Conservation (phyloP, 2,329 filamentous ascomycete genomes). For the Bretziella fagacearum region DNA sequence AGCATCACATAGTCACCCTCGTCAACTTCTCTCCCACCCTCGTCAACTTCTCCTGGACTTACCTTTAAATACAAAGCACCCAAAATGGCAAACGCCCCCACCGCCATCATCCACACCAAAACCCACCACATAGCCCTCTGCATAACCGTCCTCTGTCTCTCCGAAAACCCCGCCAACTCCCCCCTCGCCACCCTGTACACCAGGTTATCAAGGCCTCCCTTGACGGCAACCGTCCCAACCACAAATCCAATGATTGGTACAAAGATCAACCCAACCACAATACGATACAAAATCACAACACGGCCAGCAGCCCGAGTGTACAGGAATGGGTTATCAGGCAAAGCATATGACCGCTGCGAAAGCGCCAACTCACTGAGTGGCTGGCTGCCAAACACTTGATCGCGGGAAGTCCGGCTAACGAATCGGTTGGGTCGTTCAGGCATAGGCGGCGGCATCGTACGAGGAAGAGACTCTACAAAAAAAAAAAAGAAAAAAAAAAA, state of each 20-base stretch:
- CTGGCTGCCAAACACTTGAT: slow-evolving; percentile 7
- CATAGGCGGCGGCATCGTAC: not conserved
- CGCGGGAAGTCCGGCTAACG: not conserved
- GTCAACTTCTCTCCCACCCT: not conserved
- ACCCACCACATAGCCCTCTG: slow-evolving; percentile 8
- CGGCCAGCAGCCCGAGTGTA: not conserved
- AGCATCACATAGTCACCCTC: no score
- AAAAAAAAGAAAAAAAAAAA: no score
- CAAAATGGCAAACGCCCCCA: slow-evolving; percentile 9
- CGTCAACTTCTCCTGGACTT: not conserved
- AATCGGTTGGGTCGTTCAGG: not conserved
- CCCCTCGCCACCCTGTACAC: slow-evolving; percentile 3
- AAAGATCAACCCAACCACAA: slow-evolving; percentile 1
- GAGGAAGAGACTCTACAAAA: no score
- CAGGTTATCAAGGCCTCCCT: slow-evolving; percentile 3
- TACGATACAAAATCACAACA: slow-evolving; percentile 1
- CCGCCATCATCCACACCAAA: slow-evolving; percentile 4
- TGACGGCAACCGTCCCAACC: slow-evolving; percentile 3
- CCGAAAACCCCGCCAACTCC: slow-evolving; percentile 3
- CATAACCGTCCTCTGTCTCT: slow-evolving; percentile 6
- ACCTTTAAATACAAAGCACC: slow-evolving; percentile 4
- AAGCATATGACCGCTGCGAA: not conserved
- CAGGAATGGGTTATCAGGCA: slow-evolving; percentile 9
- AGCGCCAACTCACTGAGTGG: slow-evolving; percentile 3
- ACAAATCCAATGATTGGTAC: slow-evolving; percentile 5